A percentile compares a stretch with the other conserved stretches of the same genome.
These are phyloP conservation scores for Pythium chondricola DNA, from an alignment of 352 stramenopile genomes.

Conservation along the genomic window DNA sequence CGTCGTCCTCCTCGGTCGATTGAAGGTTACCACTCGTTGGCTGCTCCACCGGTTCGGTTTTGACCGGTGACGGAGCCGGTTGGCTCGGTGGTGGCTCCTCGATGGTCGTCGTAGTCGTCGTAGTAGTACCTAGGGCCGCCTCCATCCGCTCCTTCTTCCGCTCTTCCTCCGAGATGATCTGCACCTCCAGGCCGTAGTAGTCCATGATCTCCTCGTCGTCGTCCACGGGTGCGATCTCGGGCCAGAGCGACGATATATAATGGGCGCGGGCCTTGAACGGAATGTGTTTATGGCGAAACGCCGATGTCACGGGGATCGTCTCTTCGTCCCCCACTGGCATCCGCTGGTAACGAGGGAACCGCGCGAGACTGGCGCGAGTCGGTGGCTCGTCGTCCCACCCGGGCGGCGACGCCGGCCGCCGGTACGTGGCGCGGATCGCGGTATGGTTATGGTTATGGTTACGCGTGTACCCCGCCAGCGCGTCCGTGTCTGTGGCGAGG, in stretches of 20 bases:
- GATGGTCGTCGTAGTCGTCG: background rate
- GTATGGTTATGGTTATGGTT: background rate
- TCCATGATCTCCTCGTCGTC: constrained; percentile 69
- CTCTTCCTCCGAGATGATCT: constrained; percentile 65
- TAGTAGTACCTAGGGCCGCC: background rate
- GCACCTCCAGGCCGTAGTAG: constrained; percentile 72
- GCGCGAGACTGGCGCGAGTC: too few relatives aligned
- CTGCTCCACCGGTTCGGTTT: constrained; percentile 3
- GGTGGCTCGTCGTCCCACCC: constrained; percentile 14
- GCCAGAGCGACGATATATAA: constrained; percentile 69
- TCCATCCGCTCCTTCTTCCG: constrained; percentile 29
- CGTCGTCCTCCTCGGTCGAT: constrained; percentile 19
- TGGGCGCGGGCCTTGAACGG: constrained; percentile 43
- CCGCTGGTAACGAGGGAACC: constrained; percentile 44
- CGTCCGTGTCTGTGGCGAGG: too few relatives aligned
- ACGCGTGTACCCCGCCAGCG: background rate
- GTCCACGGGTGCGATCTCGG: constrained; percentile 48
- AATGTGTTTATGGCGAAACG: constrained; percentile 15
- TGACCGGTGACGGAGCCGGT: constrained; percentile 23
- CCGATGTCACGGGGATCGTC: constrained; percentile 33
- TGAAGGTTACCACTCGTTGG: background rate
- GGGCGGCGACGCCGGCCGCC: constrained; percentile 8
- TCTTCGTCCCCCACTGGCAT: constrained; percentile 22
- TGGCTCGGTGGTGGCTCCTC: too few relatives aligned
- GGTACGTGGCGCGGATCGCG: constrained; percentile 14